Percentiles rank a stretch among this genome's conserved stretches.
These are phyloP conservation scores for Arxiozyma telluris DNA, from an alignment of 1,139 yeast genomes.

Conservation along the genomic window DNA sequence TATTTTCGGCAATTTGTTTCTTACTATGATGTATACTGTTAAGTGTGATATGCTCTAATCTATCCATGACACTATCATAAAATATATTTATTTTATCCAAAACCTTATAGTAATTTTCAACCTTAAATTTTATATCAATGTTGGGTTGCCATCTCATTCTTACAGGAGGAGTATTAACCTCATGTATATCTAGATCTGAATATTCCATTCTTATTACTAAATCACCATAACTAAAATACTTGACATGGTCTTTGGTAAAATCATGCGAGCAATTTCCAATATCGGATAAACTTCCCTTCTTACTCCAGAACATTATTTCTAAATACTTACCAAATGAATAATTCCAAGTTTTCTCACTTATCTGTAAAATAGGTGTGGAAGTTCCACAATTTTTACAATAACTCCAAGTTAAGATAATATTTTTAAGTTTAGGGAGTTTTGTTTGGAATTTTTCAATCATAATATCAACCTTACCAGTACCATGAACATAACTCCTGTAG, in stretches of 20 bases:
- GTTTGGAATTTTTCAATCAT: conserved; percentile 55
- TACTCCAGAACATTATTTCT: conserved; percentile 78
- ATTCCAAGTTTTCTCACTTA: conserved; percentile 85
- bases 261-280: conserved; percentile 66
- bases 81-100: conserved; percentile 47
- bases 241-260: conserved; percentile 67
- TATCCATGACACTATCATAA: conserved; percentile 62
- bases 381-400: conserved; percentile 72
- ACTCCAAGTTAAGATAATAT: conserved; percentile 85
- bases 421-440: conserved; percentile 50
- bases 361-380: conserved; percentile 71
- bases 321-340: conserved; percentile 88
- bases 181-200: conserved; percentile 63
- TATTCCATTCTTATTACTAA: conserved; percentile 74
- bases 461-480: conserved; percentile 72
- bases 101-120: conserved; percentile 52
- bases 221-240: conserved; percentile 78
- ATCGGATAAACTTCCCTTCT: conserved; percentile 35
- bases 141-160: conserved; percentile 66
- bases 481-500: conserved; percentile 83
- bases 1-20: conserved; percentile 56
- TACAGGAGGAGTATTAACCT: conserved; percentile 69
- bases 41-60: conserved; percentile 70
- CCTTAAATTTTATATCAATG: conserved; percentile 58
- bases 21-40: conserved; percentile 67